These are phyloP conservation scores for Cladophialophora carrionii DNA, from an alignment of 2,329 filamentous ascomycete species.

Conservation along the genomic window DNA sequence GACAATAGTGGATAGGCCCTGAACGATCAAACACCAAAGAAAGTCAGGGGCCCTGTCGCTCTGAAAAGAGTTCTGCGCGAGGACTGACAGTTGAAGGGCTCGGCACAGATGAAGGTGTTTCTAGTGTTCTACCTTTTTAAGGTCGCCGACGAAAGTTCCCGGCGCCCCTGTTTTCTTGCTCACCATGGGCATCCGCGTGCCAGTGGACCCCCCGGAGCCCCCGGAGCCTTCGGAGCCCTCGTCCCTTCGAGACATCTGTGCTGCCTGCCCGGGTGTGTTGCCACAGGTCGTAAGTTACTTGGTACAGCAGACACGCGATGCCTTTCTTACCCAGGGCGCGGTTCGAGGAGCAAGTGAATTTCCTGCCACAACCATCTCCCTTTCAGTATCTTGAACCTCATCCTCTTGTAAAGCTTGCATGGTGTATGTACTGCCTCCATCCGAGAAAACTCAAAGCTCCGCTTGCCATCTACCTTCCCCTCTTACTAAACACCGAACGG, in stretches of 20 bases:
- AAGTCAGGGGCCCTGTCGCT: background rate
- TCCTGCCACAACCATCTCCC: background rate
- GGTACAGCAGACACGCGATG: too few relatives aligned
- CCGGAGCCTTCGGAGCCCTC: too few relatives aligned
- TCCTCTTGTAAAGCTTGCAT: background rate
- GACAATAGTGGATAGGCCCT: background rate
- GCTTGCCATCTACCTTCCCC: background rate
- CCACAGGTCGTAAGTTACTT: too few relatives aligned
- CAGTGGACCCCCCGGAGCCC: too few relatives aligned
- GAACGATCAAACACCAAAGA: background rate
- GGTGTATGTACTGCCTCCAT: background rate
- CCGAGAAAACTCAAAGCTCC: background rate
- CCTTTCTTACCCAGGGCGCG: too few relatives aligned
- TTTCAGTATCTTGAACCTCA: background rate
- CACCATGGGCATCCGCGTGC: background rate
- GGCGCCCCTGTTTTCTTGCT: background rate
- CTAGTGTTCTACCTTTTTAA: too few relatives aligned
- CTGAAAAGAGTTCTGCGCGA: too few relatives aligned
- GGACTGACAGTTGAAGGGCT: background rate
- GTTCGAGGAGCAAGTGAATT: background rate
- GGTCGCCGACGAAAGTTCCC: background rate
- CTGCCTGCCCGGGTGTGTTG: too few relatives aligned
- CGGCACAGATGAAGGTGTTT: too few relatives aligned
- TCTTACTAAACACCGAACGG: background rate
- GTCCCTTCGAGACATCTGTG: too few relatives aligned